These are phyloP conservation scores for Botrytis fabae DNA, from an alignment of 2,329 filamentous ascomycete genomes.

Conservation along the genomic window DNA sequence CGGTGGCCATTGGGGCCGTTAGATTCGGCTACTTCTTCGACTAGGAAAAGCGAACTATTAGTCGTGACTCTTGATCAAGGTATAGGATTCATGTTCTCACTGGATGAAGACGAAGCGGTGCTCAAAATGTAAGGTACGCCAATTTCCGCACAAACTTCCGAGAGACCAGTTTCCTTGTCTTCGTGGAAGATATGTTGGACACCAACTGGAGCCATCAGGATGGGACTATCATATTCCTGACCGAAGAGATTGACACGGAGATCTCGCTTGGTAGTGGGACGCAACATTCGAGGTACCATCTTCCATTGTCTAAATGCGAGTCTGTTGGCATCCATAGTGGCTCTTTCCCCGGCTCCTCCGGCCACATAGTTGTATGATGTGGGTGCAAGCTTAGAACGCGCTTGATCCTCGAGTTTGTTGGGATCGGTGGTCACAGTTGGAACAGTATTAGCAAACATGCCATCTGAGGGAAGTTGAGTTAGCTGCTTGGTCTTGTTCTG, in stretches of 20 bases:
- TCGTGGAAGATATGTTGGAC: slow-evolving; percentile 67
- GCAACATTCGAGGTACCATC: slow-evolving; percentile 60
- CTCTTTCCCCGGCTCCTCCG: slow-evolving; percentile 61
- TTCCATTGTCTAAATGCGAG: slow-evolving; percentile 65
- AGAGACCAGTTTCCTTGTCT: slow-evolving; percentile 64
- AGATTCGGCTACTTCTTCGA: slow-evolving; percentile 65
- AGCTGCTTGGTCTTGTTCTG: neutral
- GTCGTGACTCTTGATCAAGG: neutral
- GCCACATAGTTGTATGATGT: slow-evolving; percentile 60
- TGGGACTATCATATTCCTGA: slow-evolving; percentile 48
- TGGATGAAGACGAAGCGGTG: slow-evolving; percentile 53
- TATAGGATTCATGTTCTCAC: neutral
- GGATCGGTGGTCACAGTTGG: slow-evolving; percentile 60
- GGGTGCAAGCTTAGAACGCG: slow-evolving; percentile 49
- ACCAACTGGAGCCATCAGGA: slow-evolving; percentile 68
- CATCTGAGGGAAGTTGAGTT: slow-evolving; percentile 39
- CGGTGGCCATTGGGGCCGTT: slow-evolving; percentile 54
- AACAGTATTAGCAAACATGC: slow-evolving; percentile 49
- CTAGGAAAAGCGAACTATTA: slow-evolving; percentile 46
- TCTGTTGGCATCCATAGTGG: slow-evolving; percentile 64
- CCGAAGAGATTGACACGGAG: slow-evolving; percentile 51
- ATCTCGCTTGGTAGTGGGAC: slow-evolving; percentile 41
- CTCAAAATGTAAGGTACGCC: slow-evolving; percentile 66
- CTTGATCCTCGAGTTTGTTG: slow-evolving; percentile 56
- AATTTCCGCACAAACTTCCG: slow-evolving; percentile 59